phyloP scores from a whole-genome alignment of 176 grass and related monocot species.

The Alopecurus myosuroides region DNA sequence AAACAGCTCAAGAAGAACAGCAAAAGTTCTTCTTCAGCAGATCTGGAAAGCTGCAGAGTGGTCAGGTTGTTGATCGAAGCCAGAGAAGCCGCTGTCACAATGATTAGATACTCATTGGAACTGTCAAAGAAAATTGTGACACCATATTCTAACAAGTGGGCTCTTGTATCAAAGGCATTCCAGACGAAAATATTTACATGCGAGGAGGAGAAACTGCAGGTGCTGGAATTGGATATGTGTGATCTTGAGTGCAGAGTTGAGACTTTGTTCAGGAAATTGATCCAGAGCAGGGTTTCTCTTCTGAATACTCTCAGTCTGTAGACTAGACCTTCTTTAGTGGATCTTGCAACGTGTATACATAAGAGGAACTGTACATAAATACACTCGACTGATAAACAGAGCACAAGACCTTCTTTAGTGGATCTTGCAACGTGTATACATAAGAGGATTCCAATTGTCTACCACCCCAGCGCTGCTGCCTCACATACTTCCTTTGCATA shows the following conservation, averaged over 20 bases:
- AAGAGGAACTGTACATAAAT: no score
- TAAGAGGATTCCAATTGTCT: neutral
- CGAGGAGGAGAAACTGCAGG: constrained; percentile 31
- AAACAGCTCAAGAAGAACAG: constrained; percentile 45
- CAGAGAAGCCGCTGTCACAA: constrained; percentile 24
- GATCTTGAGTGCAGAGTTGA: constrained; percentile 36
- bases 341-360: no score
- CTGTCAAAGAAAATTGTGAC: constrained; percentile 16
- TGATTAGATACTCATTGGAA: constrained; percentile 20
- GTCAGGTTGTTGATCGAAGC: constrained; percentile 44
- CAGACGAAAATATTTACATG: constrained; percentile 38
- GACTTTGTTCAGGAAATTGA: constrained; percentile 39
- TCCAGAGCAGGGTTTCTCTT: constrained; percentile 59
- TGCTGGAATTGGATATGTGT: constrained; percentile 31
- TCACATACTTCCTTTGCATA: constrained; percentile 21
- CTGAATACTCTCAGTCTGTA: constrained; percentile 43
- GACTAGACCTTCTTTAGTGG: no score
- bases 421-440: constrained; percentile 22
- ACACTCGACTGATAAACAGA: neutral
- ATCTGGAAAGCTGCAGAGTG: no score
- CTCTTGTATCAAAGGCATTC: constrained; percentile 39
- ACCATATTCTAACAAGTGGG: constrained; percentile 33
- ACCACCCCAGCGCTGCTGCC: neutral
- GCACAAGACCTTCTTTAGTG: constrained; percentile 18
- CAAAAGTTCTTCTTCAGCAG: no score